Evolutionary conservation across 345 rosid species (phyloP).

Genomic region (Citrus glauca): DNA sequence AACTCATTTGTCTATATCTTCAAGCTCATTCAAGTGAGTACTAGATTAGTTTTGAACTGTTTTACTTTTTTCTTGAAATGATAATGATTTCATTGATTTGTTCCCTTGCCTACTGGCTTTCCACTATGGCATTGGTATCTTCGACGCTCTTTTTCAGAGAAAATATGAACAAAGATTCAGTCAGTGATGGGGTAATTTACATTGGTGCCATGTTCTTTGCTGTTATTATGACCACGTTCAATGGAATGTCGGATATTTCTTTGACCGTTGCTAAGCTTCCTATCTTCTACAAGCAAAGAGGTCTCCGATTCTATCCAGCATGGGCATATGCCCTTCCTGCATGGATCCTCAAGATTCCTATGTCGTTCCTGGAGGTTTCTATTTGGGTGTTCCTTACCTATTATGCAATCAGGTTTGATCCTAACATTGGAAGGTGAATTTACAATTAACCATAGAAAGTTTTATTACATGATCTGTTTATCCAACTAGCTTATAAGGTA

Average conservation of each 20-base stretch:
- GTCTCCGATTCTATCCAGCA: slow-evolving; percentile 64
- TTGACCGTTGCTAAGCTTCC: slow-evolving; percentile 82
- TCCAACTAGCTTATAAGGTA: not conserved
- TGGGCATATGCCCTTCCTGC: slow-evolving; percentile 79
- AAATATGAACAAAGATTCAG: slow-evolving; percentile 41
- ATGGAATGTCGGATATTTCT: slow-evolving; percentile 68
- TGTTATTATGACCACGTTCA: slow-evolving; percentile 50
- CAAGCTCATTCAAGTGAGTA: slow-evolving; percentile 50
- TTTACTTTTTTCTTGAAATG: not conserved
- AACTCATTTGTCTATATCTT: slow-evolving; percentile 50
- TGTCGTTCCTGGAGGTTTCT: slow-evolving; percentile 61
- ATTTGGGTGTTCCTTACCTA: slow-evolving; percentile 65
- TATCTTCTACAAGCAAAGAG: slow-evolving; percentile 82
- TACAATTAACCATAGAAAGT: no score
- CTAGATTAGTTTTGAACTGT: not conserved
- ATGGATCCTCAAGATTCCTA: slow-evolving; percentile 79
- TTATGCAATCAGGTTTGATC: slow-evolving; percentile 73
- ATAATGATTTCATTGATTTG: not conserved
- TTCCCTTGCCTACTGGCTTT: slow-evolving; percentile 29
- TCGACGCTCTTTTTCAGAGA: slow-evolving; percentile 70
- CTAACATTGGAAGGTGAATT: slow-evolving; percentile 57
- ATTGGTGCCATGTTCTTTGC: slow-evolving; percentile 65
- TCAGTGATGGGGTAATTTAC: slow-evolving; percentile 47
- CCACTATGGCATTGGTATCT: slow-evolving; percentile 29
- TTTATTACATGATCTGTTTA: not conserved